Base-by-base conservation (phyloP, 2,329 filamentous ascomycete genomes). In the Pleomassaria siparia region DNA sequence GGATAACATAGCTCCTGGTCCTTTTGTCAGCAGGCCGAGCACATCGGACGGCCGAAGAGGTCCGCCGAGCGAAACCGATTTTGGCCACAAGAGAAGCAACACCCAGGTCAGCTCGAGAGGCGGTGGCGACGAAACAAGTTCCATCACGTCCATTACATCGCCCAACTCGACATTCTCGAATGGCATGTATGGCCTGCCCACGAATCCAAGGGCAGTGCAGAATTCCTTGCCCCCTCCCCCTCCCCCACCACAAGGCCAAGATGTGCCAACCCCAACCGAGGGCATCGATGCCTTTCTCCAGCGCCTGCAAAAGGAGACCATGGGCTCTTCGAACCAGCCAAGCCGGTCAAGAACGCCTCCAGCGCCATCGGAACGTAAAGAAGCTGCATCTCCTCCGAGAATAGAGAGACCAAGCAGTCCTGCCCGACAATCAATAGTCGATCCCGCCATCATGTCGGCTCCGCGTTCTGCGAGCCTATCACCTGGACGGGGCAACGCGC, bases 1-100 rank as follows among this genome's bases (percentile, higher is more conserved):
- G 77, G 80, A 88, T 55, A 79, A 74, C 8, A 85, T 88, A 60
- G 77, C 82, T 1, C 82, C 85, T 1, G 85, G 84, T 0, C 85
- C 86, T 0, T 88, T 89, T 58, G 82, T 84, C 53, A 56, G 64
- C 33, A 62, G 64, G 46, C 67, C 67, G 20, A 66, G 64, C 28
- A 66, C 62, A 46, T 55, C 63, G 9, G 53, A 70, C 72, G 55
- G 72, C 69, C 55, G 61, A 45, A 60, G 53, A 46, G 47, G 52
- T 13, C 18, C 35, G 18, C 52, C 59, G 15, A 26, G 44, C 28
- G 49, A 55, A 53, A 54, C 26, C 47, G 62, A 63, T 49, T 46
- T 62, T 46, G 53, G 66, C 59, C 55, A 73, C 46, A 64, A 58
- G 43, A 67, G 70, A 39, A 70, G 62, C 16, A 58, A 53, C 4